A percentile compares a stretch with the other conserved stretches of the same genome.
phyloP scores from a whole-genome alignment of 306 rosid genomes.

The Pterocarpus macrocarpus region DNA sequence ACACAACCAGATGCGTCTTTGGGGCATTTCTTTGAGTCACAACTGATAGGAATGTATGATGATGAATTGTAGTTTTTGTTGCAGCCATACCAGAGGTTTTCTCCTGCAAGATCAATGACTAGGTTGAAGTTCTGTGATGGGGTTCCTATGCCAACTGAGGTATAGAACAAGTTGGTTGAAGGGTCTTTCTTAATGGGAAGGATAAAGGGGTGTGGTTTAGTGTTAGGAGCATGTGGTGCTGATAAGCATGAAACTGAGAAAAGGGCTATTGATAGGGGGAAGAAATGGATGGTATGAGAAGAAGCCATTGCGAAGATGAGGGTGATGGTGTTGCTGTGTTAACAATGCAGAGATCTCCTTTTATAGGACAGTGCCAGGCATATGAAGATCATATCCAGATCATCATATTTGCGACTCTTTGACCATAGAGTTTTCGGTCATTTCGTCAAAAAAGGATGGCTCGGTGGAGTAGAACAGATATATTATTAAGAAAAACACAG shows the following conservation, averaged over 20 bases:
- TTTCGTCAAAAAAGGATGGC: background rate
- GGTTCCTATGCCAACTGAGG: conserved; percentile 55
- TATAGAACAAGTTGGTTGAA: conserved; percentile 51
- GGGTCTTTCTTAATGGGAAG: conserved; percentile 56
- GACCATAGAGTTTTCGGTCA: background rate
- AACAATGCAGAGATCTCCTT: background rate
- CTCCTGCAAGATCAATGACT: conserved; percentile 53
- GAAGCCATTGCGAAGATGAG: conserved; percentile 30
- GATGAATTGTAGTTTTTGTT: conserved; percentile 49
- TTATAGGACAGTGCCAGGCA: conserved; percentile 13
- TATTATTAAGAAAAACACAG: no score
- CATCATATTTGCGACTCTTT: background rate
- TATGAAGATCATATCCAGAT: background rate
- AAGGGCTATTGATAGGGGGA: conserved; percentile 39
- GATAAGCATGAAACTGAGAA: conserved; percentile 15
- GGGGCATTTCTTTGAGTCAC: conserved; percentile 48
- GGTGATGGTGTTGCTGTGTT: background rate
- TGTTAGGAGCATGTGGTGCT: background rate
- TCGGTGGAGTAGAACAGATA: background rate
- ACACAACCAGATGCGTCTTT: background rate
- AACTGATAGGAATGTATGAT: conserved; percentile 27
- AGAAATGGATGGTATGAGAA: conserved; percentile 9
- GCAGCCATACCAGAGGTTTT: conserved; percentile 50
- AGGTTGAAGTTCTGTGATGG: conserved; percentile 43
- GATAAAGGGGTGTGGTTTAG: conserved; percentile 31